Conservation (phyloP, 2,329 filamentous ascomycete species). For the Neofusicoccum kwambonambiense region DNA sequence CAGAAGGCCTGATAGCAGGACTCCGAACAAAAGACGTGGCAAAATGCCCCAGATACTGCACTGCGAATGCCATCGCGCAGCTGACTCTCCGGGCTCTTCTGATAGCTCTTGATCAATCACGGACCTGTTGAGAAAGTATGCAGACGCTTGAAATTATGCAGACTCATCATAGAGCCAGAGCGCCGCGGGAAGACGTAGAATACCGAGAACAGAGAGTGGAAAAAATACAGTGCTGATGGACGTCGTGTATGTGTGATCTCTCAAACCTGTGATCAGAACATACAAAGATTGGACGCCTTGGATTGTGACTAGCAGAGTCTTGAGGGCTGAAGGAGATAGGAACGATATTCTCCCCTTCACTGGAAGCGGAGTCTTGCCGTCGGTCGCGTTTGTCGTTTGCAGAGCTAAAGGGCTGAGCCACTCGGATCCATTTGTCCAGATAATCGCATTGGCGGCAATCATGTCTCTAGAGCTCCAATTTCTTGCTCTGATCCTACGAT, state of each 20-base stretch:
- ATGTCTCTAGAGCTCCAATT: conserved; percentile 29
- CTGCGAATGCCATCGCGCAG: too few species aligned
- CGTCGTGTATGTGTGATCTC: too few species aligned
- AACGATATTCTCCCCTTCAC: too few species aligned
- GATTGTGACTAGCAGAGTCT: conserved; percentile 6
- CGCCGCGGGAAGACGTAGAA: conserved; percentile 21
- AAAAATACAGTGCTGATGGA: neutral
- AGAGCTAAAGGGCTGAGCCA: conserved; percentile 27
- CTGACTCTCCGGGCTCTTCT: too few species aligned
- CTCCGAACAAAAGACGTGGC: too few species aligned
- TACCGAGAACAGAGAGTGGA: conserved; percentile 21
- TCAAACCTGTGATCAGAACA: neutral
- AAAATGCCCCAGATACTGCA: too few species aligned
- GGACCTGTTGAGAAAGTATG: too few species aligned
- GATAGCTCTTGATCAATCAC: too few species aligned
- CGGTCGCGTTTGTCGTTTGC: too few species aligned
- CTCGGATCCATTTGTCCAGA: conserved; percentile 32
- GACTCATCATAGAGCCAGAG: conserved; percentile 23
- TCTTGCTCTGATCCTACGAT: conserved; percentile 32
- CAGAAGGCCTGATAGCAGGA: too few species aligned
- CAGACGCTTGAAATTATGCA: neutral
- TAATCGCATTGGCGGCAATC: conserved; percentile 35
- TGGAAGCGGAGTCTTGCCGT: too few species aligned
- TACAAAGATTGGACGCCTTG: conserved; percentile 23
- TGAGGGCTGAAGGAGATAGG: too few species aligned